Percentiles rank a stretch among this genome's conserved stretches.
Evolutionary conservation across 2,329 filamentous ascomycete species (phyloP).

Genomic region (Pseudogymnoascus sp.): DNA sequence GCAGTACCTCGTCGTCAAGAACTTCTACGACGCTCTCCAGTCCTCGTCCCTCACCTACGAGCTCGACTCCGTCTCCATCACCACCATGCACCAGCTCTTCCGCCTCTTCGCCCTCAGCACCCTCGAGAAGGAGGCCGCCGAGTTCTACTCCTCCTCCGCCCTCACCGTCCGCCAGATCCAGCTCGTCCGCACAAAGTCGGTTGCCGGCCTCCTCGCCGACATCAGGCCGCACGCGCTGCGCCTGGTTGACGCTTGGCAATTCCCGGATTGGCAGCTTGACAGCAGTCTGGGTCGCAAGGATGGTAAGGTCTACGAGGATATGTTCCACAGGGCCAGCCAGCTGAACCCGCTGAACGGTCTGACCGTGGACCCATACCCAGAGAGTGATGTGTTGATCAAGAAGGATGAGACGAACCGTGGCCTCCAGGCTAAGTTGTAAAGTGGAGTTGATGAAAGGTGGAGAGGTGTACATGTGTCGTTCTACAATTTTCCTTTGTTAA

Average conservation of each 20-base stretch:
- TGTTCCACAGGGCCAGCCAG: constrained; percentile 66
- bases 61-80: constrained; percentile 50
- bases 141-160: constrained; percentile 65
- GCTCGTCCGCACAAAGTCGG: constrained; percentile 57
- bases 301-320: constrained; percentile 70
- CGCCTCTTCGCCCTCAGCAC: constrained; percentile 58
- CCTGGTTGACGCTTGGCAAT: constrained; percentile 67
- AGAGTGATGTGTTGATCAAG: constrained; percentile 54
- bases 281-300: constrained; percentile 62
- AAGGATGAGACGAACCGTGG: constrained; percentile 41
- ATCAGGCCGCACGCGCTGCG: constrained; percentile 66
- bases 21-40: constrained; percentile 66
- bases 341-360: constrained; percentile 67
- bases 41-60: constrained; percentile 43
- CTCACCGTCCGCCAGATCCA: constrained; percentile 67
- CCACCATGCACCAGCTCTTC: constrained; percentile 59
- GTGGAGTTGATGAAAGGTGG: background rate
- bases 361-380: constrained; percentile 65
- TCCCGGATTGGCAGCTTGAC: constrained; percentile 73
- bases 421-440: constrained; percentile 44
- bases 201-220: constrained; percentile 63
- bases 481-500: background rate
- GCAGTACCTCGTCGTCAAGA: constrained; percentile 72
- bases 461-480: background rate
- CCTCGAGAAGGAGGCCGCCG: constrained; percentile 60